Conservation (phyloP, 1,284 basidiomycete genomes). For the Pisolithus thermaeus region DNA sequence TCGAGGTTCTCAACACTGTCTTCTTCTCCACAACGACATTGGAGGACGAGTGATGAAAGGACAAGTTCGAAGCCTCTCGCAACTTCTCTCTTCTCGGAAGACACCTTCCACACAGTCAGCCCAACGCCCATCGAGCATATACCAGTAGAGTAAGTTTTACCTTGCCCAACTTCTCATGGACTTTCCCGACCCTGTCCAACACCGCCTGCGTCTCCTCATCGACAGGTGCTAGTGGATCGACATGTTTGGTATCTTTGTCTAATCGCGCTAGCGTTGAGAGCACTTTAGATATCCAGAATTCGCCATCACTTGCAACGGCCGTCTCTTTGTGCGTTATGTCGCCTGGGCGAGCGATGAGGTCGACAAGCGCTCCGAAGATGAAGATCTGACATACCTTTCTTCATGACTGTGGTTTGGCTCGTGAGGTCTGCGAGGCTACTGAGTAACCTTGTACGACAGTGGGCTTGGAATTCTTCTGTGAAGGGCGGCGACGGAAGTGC, state of each 20-base stretch:
- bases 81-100: constrained; percentile 45
- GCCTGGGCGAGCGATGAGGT: constrained; percentile 12
- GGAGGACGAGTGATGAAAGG: constrained; percentile 61
- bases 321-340: constrained; percentile 51
- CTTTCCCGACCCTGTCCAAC: constrained; percentile 42
- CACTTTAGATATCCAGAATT: constrained; percentile 76
- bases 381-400: constrained; percentile 34
- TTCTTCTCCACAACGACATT: constrained; percentile 62
- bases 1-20: constrained; percentile 54
- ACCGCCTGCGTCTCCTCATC: constrained; percentile 54
- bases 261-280: constrained; percentile 56
- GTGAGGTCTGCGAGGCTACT: constrained; percentile 74
- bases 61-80: constrained; percentile 68
- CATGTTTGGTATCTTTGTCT: constrained; percentile 69
- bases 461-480: constrained; percentile 62
- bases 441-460: constrained; percentile 68
- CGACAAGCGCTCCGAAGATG: constrained; percentile 1
- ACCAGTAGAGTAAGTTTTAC: constrained; percentile 29
- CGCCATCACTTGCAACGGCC: constrained; percentile 64
- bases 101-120: constrained; percentile 32
- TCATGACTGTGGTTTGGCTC: constrained; percentile 46
- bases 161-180: constrained; percentile 42
- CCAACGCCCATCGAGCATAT: background rate
- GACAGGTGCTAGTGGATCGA: constrained; percentile 46
- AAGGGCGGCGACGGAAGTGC: constrained; percentile 62